These are phyloP conservation scores for Fusarium ambrosium DNA, from an alignment of 2,329 filamentous ascomycete species.

Conservation along the genomic window DNA sequence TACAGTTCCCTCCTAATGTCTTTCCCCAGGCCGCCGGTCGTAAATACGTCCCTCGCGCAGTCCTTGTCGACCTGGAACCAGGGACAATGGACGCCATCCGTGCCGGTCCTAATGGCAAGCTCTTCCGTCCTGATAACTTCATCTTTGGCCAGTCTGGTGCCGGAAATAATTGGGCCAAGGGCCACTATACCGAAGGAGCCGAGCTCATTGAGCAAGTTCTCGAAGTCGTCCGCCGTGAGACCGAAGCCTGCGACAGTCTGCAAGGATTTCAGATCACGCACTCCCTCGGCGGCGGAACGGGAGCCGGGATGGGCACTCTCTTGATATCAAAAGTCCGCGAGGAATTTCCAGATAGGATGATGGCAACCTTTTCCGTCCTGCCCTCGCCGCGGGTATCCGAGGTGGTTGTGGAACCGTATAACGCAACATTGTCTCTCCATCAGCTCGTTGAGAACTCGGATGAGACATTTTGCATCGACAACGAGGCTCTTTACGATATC, in stretches of 20 bases:
- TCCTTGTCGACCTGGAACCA: background rate
- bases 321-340: constrained; percentile 99
- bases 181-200: constrained; percentile 99
- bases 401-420: constrained; percentile 99
- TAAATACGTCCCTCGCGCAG: background rate
- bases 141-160: constrained; percentile 99
- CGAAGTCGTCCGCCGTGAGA: constrained; percentile 97
- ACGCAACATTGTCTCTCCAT: constrained; percentile 98
- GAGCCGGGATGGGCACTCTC: constrained; percentile 99
- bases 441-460: constrained; percentile 99
- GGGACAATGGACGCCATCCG: background rate
- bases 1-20: background rate
- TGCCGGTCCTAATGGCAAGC: constrained; percentile 94
- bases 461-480: constrained; percentile 99
- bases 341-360: constrained; percentile 99
- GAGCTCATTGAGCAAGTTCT: constrained; percentile 98
- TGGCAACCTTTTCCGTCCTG: constrained; percentile 99
- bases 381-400: constrained; percentile 99
- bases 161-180: constrained; percentile 99
- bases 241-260: constrained; percentile 98
- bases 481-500: constrained; percentile 99
- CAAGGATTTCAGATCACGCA: constrained; percentile 99
- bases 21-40: background rate
- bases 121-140: constrained; percentile 99
- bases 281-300: constrained; percentile 99